Percentiles rank a stretch among this genome's conserved stretches.
Conservation (phyloP, 257 asterid species). For the Paulownia fortunei region DNA sequence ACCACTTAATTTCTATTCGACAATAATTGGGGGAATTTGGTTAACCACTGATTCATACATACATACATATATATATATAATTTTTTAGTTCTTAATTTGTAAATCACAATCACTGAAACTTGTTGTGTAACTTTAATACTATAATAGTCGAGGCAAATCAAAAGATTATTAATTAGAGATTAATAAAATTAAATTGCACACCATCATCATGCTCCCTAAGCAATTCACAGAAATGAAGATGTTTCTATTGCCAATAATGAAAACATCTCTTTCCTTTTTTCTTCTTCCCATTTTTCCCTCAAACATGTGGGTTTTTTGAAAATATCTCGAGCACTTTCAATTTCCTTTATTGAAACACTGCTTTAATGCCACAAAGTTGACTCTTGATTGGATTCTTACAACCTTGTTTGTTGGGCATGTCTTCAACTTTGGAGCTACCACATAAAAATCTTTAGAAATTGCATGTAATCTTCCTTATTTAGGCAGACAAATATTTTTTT, state of each 20-base stretch:
- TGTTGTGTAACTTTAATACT: background rate
- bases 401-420: constrained; percentile 10
- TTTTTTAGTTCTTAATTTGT: background rate
- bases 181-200: background rate
- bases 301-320: constrained; percentile 1
- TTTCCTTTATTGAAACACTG: background rate
- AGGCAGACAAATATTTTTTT: background rate
- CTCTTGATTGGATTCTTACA: constrained; percentile 14
- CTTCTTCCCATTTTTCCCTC: background rate
- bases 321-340: constrained; percentile 15
- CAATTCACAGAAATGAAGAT: background rate
- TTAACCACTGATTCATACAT: constrained; percentile 8
- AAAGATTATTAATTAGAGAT: background rate
- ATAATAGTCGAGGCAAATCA: background rate
- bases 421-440: constrained; percentile 2
- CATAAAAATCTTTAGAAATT: background rate
- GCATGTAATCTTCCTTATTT: background rate
- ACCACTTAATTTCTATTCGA: background rate
- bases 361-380: constrained; percentile 32
- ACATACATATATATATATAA: too few species aligned
- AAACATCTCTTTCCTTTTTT: background rate
- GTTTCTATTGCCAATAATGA: background rate
- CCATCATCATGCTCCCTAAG: background rate
- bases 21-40: constrained; percentile 9
- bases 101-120: background rate